A percentile compares a stretch with the other conserved stretches of the same genome.
These are phyloP conservation scores for Brassica nigra DNA, from an alignment of 345 rosid species.

Conservation along the genomic window DNA sequence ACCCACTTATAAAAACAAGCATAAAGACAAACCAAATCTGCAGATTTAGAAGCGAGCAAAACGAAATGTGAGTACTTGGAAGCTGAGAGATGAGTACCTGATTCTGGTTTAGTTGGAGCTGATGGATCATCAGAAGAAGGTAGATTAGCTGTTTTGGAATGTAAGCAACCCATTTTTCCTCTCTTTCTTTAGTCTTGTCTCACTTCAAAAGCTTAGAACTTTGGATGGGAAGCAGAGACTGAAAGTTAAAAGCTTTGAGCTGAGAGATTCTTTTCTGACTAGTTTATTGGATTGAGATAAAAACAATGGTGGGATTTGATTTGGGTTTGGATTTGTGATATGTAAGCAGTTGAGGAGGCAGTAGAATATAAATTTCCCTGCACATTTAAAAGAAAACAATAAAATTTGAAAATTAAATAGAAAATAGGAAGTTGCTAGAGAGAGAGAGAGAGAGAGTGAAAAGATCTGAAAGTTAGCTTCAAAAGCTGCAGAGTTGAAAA, in stretches of 20 bases:
- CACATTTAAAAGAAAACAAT: slow-evolving; percentile 6
- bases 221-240: slow-evolving; percentile 21
- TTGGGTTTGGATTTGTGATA: slow-evolving; percentile 35
- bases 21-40: slow-evolving; percentile 11
- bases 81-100: slow-evolving; percentile 41
- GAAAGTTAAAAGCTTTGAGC: background rate
- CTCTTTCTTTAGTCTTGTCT: background rate
- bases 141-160: slow-evolving; percentile 75
- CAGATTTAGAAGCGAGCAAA: slow-evolving; percentile 14
- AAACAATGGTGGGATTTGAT: slow-evolving; percentile 37
- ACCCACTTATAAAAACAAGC: background rate
- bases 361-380: slow-evolving; percentile 28
- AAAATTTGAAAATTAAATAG: slow-evolving; percentile 21
- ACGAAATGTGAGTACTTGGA: slow-evolving; percentile 7
- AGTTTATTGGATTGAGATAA: slow-evolving; percentile 30
- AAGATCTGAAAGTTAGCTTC: slow-evolving; percentile 38
- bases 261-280: background rate
- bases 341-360: slow-evolving; percentile 39
- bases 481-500: slow-evolving; percentile 44
- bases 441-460: slow-evolving; percentile 22
- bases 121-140: slow-evolving; percentile 74
- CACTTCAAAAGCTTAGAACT: slow-evolving; percentile 35
- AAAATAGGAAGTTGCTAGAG: slow-evolving; percentile 31
- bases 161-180: slow-evolving; percentile 83
- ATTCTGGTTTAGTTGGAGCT: slow-evolving; percentile 60